phyloP scores from a whole-genome alignment of 345 rosid species.

The Trapa bicornis region DNA sequence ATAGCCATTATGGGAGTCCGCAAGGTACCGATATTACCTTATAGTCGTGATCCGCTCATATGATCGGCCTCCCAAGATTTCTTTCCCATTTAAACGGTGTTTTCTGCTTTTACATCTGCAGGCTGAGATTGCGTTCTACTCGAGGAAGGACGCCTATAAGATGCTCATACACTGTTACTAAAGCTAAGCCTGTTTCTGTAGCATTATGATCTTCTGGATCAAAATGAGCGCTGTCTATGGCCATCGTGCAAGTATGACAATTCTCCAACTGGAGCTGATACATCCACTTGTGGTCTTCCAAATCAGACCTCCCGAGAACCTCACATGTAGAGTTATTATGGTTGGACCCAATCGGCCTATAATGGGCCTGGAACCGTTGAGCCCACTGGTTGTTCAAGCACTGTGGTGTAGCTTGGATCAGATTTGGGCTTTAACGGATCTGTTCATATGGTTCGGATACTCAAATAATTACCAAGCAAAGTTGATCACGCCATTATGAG shows the following conservation, averaged over 20 bases:
- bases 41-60: not conserved
- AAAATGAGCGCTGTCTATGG: not conserved
- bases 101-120: slow-evolving; percentile 13
- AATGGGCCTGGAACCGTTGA: too few species aligned
- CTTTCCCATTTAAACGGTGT: not conserved
- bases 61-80: not conserved
- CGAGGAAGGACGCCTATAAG: slow-evolving; percentile 52
- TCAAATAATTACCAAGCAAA: too few species aligned
- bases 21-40: slow-evolving; percentile 35
- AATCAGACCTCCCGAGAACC: not conserved
- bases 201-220: not conserved
- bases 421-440: too few species aligned
- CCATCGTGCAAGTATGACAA: too few species aligned
- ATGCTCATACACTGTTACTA: slow-evolving; percentile 73
- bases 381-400: too few species aligned
- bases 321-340: too few species aligned
- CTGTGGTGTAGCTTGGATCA: too few species aligned
- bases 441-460: too few species aligned
- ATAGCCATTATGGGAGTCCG: slow-evolving; percentile 68
- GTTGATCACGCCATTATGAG: too few species aligned
- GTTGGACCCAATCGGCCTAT: too few species aligned
- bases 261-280: too few species aligned
- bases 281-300: too few species aligned
- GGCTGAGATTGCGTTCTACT: slow-evolving; percentile 58
- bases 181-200: slow-evolving; percentile 1